Evolutionary conservation across 2,329 filamentous ascomycete genomes (phyloP).

Genomic region (Arthrobotrys megalospora): DNA sequence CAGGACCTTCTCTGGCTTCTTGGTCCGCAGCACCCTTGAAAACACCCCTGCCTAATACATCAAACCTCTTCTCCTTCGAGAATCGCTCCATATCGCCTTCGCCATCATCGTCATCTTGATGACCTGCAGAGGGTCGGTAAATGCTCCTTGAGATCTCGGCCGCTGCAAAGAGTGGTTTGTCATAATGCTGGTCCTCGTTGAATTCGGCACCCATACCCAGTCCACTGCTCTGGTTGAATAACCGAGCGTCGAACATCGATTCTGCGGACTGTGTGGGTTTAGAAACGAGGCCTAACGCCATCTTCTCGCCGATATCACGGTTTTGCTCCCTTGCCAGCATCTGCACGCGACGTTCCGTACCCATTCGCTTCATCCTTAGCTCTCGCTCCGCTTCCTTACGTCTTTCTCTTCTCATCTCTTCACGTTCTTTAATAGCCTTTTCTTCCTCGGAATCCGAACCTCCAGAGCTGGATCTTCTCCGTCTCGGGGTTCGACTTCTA

Average conservation of each 20-base stretch:
- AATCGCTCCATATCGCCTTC: slow-evolving; percentile 90
- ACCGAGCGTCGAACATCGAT: slow-evolving; percentile 94
- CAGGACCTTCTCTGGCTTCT: slow-evolving; percentile 89
- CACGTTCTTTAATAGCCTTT: slow-evolving; percentile 80
- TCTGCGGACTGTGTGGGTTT: slow-evolving; percentile 94
- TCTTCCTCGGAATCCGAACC: slow-evolving; percentile 74
- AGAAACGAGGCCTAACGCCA: slow-evolving; percentile 86
- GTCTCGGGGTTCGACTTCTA: slow-evolving; percentile 62
- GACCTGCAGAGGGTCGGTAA: slow-evolving; percentile 83
- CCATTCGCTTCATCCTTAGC: slow-evolving; percentile 94
- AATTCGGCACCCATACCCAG: slow-evolving; percentile 81
- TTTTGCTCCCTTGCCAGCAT: slow-evolving; percentile 95
- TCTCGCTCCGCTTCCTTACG: slow-evolving; percentile 89
- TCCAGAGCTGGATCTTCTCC: slow-evolving; percentile 59
- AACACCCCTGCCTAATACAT: slow-evolving; percentile 88
- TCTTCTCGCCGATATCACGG: slow-evolving; percentile 96
- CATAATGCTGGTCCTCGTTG: slow-evolving; percentile 98
- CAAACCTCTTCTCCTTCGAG: slow-evolving; percentile 86
- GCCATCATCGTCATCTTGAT: slow-evolving; percentile 81
- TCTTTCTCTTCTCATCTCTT: slow-evolving; percentile 82
- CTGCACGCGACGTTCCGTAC: slow-evolving; percentile 89
- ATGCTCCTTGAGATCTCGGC: slow-evolving; percentile 96
- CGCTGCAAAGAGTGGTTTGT: slow-evolving; percentile 95
- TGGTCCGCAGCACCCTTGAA: slow-evolving; percentile 89
- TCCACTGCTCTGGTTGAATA: slow-evolving; percentile 94